Evolutionary conservation across 1,284 basidiomycete species (phyloP), one percentile per base, ranked within the genome.

Genomic region (Wallemia ichthyophaga): DNA sequence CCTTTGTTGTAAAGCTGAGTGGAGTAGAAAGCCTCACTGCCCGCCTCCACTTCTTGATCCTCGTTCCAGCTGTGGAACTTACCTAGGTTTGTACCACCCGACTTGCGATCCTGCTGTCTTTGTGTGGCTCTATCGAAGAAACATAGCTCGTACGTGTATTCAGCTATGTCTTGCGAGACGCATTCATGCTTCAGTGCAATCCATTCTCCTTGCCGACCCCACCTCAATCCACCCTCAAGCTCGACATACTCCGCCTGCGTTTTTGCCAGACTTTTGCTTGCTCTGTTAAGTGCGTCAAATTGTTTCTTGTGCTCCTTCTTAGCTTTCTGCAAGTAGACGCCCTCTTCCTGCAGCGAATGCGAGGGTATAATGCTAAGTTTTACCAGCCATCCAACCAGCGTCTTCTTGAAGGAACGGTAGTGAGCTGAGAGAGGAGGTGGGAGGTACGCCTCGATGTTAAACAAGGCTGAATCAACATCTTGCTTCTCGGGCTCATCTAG

Each of bases 101-200:
- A 48, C 37, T 48, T 48, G 37, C 37, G 37, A 5, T 21, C 37
- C n/a, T 48, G 37, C n/a, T 48, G 37, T 48, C 85, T 94, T 71
- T 99, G 92, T 59, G 75, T 83, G 1, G 83, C 85, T 63, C 82
- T 78, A 15, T 81, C 78, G 64, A 96, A 95, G 66, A 95, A 77
- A 72, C 92, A 98, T n/a, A 95, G 75, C 68, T 92, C 86, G 69
- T 98, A 99, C 1, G 82, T 87, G 70, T 96, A 98, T 9, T 95
- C 92, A 72, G 92, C 92, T 19, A 77, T 75, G 60, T 89, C 78
- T 65, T 80, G 82, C 64, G 80, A 77, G 24, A 98, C 70, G 66
- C 92, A 98, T 2, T 75, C 74, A 9, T 77, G 76, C 32, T 94
- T 17, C 25, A 56, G 15, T 24, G 92, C 89, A 74, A 92, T 92